Conservation (phyloP, 495 filamentous ascomycete genomes). For the Neurospora sp. region DNA sequence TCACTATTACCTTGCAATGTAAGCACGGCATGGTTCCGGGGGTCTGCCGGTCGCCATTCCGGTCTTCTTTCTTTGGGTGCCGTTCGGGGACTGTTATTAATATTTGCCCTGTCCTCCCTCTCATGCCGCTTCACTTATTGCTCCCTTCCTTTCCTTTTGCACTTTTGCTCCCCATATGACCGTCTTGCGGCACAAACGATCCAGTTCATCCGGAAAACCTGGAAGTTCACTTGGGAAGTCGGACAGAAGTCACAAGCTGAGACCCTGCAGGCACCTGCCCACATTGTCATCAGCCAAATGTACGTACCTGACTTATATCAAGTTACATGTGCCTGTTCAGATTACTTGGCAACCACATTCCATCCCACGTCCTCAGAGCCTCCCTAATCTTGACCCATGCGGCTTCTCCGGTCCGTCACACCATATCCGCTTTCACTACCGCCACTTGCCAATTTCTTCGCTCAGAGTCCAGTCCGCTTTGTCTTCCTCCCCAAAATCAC, state of each 20-base stretch:
- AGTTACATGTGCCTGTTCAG: not conserved
- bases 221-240: not conserved
- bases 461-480: not conserved
- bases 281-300: not conserved
- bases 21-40: not conserved
- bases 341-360: not conserved
- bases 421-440: not conserved
- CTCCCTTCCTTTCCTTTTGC: not conserved
- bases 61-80: not conserved
- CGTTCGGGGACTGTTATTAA: not conserved
- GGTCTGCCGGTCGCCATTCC: not conserved
- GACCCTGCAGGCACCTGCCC: not conserved
- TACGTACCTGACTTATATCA: not conserved
- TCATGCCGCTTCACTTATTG: not conserved
- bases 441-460: not conserved
- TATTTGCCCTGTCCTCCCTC: not conserved
- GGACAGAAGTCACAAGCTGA: not conserved
- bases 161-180: not conserved
- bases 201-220: not conserved
- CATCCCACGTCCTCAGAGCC: not conserved
- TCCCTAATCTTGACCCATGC: not conserved
- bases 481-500: not conserved
- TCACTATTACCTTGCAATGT: not conserved
- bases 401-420: not conserved
- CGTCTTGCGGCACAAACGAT: not conserved